Evolutionary conservation across 2,329 filamentous ascomycete genomes (phyloP), one percentile per base, ranked within the genome.

Genomic region (Ascochyta clinopodiicola): DNA sequence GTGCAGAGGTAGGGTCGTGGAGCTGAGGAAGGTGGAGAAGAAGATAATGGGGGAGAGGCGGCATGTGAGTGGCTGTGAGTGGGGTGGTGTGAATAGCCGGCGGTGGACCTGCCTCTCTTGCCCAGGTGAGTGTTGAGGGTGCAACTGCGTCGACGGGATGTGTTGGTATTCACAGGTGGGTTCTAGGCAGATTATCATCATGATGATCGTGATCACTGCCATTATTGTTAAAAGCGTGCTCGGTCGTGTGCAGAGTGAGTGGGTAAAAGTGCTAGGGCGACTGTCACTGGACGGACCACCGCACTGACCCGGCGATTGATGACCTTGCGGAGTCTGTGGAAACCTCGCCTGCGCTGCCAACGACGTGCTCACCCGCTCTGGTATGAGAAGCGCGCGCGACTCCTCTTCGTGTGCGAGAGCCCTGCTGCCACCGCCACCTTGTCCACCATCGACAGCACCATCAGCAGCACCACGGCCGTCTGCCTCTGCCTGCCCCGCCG

Each of bases 341-440:
- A 53, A 43, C 42, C 55, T 52, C 50, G 58, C 57, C 63, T 67
- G 61, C 59, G 60, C 63, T 64, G 61, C 44, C 43, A 36, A 47
- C 53, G 53, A 51, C 48, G 44, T 31, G 29, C 44, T 8, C 38
- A 31, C 39, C 21, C 10, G 35, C 47, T 47, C 54, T 52, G 54
- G 24, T 38, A 48, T 36, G 48, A 35, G 31, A 42, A 47, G 43
- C 37, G 52, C 51, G 24, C 59, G 49, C 57, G 35, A n/a, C 29
- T 39, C 21, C 12, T 31, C 12, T 17, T 10, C 15, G 8, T 36
- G 35, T 44, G 53, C 34, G 58, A 55, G 64, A 59, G 62, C 36
- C 57, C 51, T 62, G 56, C 55, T 67, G 67, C 64, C 61, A 32
- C 34, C 25, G 7, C 22, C 45, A 44, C 31, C 50, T 38, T 12